phyloP scores from a whole-genome alignment of 2,329 filamentous ascomycete genomes.

The Pseudocercospora eumusae region DNA sequence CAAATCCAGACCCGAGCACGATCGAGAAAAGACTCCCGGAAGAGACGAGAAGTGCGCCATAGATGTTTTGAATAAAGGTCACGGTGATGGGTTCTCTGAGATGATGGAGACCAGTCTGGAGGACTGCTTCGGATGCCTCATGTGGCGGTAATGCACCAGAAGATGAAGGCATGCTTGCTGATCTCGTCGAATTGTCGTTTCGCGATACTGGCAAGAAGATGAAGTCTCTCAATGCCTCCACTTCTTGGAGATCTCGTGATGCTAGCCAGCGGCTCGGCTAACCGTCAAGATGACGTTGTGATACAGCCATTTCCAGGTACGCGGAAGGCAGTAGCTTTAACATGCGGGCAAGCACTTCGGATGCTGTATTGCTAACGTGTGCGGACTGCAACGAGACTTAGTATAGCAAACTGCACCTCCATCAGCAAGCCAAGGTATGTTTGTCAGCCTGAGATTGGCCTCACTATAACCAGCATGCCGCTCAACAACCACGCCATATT shows the following conservation, averaged over 20 bases:
- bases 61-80: constrained; percentile 34
- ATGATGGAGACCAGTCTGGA: constrained; percentile 31
- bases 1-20: constrained; percentile 28
- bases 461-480: background rate
- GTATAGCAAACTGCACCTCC: background rate
- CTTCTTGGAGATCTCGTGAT: constrained; percentile 4
- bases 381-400: constrained; percentile 1
- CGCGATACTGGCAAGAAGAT: background rate
- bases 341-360: background rate
- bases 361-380: background rate
- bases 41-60: constrained; percentile 34
- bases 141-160: constrained; percentile 27
- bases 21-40: constrained; percentile 31
- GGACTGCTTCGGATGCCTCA: constrained; percentile 30
- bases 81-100: constrained; percentile 29
- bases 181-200: background rate
- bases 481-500: background rate
- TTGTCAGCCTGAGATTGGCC: background rate
- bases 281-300: constrained; percentile 1
- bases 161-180: constrained; percentile 17
- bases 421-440: background rate
- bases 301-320: constrained; percentile 2
- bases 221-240: background rate
- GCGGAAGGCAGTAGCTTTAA: background rate
- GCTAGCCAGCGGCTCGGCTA: background rate